Evolutionary conservation across 371 early-diverging fungal species (phyloP).

Genomic region (Mycotypha africana): DNA sequence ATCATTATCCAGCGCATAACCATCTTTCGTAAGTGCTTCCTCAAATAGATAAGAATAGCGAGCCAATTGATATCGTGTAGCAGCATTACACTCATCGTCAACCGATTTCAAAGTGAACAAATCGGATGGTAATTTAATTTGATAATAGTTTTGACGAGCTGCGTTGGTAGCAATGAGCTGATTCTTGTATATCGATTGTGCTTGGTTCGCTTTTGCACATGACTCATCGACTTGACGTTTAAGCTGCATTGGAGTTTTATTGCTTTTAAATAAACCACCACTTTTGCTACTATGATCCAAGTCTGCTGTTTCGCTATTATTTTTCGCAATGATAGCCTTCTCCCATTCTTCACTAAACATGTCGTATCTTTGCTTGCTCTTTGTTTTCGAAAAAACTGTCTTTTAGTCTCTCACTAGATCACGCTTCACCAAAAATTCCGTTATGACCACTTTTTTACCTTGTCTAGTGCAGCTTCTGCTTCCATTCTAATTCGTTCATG

Average conservation of each 20-base stretch:
- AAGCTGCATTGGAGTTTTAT: constrained; percentile 47
- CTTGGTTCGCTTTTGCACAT: constrained; percentile 51
- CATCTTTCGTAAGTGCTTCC: constrained; percentile 26
- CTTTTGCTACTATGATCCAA: constrained; percentile 39
- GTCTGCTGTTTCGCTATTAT: constrained; percentile 38
- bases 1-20: constrained; percentile 26
- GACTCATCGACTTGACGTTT: constrained; percentile 68
- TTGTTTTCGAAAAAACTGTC: too few relatives aligned
- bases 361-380: constrained; percentile 68
- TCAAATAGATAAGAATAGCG: constrained; percentile 60
- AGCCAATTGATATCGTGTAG: constrained; percentile 64
- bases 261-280: constrained; percentile 41
- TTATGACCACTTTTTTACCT: too few relatives aligned
- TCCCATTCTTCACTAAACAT: constrained; percentile 73
- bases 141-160: constrained; percentile 54
- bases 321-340: constrained; percentile 56
- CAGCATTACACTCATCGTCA: constrained; percentile 64
- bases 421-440: too few relatives aligned
- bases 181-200: constrained; percentile 62
- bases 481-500: constrained; percentile 62
- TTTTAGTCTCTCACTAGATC: too few relatives aligned
- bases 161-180: constrained; percentile 60
- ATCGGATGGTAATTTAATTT: constrained; percentile 51
- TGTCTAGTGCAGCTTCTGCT: constrained; percentile 64
- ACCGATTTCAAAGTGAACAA: constrained; percentile 53